phyloP scores from a whole-genome alignment of 495 filamentous ascomycete genomes.

The Rhypophila decipiens region DNA sequence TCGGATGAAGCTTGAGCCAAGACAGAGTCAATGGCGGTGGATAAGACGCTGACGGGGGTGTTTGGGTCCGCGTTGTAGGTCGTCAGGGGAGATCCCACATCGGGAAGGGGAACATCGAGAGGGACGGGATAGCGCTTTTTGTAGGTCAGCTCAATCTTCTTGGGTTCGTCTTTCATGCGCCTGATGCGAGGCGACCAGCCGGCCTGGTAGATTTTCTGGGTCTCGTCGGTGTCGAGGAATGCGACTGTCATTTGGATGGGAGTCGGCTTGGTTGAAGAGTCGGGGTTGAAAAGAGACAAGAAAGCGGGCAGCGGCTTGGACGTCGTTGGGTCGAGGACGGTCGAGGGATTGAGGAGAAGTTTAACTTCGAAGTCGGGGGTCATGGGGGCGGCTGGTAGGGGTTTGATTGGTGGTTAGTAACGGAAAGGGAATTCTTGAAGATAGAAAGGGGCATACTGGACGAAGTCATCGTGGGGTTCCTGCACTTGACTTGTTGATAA shows the following conservation, averaged over 20 bases:
- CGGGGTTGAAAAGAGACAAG: constrained; percentile 10
- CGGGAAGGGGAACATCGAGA: constrained; percentile 6
- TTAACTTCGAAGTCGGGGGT: constrained; percentile 25
- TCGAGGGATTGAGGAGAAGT: constrained; percentile 17
- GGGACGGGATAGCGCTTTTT: constrained; percentile 14
- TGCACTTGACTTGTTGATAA: too few relatives aligned
- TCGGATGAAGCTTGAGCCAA: constrained; percentile 11
- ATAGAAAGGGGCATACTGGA: too few relatives aligned
- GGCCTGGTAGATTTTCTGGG: constrained; percentile 16
- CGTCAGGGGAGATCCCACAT: not conserved
- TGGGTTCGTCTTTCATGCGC: constrained; percentile 16
- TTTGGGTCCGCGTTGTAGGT: too few relatives aligned
- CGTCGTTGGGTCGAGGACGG: constrained; percentile 13
- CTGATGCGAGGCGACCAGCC: constrained; percentile 24
- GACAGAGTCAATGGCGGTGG: constrained; percentile 12
- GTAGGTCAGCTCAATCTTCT: constrained; percentile 22
- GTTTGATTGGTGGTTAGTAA: not conserved
- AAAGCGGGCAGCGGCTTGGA: constrained; percentile 15
- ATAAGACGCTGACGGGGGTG: too few relatives aligned
- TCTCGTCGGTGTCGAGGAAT: constrained; percentile 20
- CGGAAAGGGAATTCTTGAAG: not conserved
- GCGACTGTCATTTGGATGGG: constrained; percentile 16
- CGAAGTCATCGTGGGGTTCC: too few relatives aligned
- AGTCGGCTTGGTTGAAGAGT: not conserved
- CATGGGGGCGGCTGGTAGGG: constrained; percentile 3